Evolutionary conservation across 495 filamentous ascomycete genomes (phyloP).

Genomic region (Neurospora tetraspora): DNA sequence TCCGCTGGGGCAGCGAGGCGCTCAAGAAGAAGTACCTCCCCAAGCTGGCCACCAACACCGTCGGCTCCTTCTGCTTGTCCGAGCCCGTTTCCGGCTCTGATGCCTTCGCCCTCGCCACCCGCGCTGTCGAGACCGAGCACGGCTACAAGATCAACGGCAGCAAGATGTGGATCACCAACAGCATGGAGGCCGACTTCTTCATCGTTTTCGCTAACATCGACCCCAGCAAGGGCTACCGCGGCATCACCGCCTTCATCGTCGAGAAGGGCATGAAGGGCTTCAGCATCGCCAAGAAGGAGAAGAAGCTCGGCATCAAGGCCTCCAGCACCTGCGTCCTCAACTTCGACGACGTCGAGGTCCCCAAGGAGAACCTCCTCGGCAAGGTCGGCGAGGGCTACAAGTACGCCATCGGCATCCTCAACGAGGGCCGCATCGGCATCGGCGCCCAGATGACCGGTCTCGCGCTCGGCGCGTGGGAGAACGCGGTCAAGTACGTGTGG

Average conservation of each 20-base stretch:
- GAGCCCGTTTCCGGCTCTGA: constrained; percentile 91
- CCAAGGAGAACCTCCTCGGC: constrained; percentile 75
- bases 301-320: constrained; percentile 94
- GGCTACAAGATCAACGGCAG: constrained; percentile 80
- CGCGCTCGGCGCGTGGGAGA: constrained; percentile 90
- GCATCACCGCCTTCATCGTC: constrained; percentile 92
- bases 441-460: constrained; percentile 98
- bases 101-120: constrained; percentile 89
- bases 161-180: constrained; percentile 99
- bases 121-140: constrained; percentile 60
- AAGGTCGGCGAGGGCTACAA: constrained; percentile 91
- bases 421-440: constrained; percentile 96
- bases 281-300: constrained; percentile 97
- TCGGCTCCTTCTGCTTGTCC: constrained; percentile 93
- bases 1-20: constrained; percentile 71
- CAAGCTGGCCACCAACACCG: constrained; percentile 74
- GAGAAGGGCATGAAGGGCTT: constrained; percentile 87
- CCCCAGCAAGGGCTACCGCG: constrained; percentile 80
- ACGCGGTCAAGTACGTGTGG: constrained; percentile 79
- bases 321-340: constrained; percentile 94
- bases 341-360: constrained; percentile 94
- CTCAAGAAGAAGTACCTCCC: constrained; percentile 80
- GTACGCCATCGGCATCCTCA: constrained; percentile 91
- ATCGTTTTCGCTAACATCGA: constrained; percentile 96
- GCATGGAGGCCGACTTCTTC: constrained; percentile 87